Percentiles rank a stretch among this genome's conserved stretches.
phyloP scores from a whole-genome alignment of 73 alveolate species.

The Tetrahymena malaccensis region DNA sequence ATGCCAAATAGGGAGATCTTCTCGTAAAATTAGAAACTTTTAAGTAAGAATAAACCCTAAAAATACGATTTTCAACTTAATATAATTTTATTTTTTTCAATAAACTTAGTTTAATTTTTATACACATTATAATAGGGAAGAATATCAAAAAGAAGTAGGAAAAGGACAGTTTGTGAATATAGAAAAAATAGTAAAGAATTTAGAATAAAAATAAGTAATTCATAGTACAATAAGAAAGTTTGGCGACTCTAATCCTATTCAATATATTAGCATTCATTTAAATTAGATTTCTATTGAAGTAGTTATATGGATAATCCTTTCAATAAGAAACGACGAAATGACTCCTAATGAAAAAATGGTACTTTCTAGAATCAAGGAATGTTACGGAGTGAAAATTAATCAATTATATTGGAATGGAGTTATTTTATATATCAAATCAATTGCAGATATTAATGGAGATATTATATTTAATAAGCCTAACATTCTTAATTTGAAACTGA shows the following conservation, averaged over 20 bases:
- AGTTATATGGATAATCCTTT: slow-evolving; percentile 48
- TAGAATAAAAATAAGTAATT: background rate
- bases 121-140: background rate
- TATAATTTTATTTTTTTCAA: too few species aligned
- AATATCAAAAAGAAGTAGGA: background rate
- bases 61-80: too few species aligned
- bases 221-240: background rate
- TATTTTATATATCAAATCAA: slow-evolving; percentile 20
- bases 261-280: background rate
- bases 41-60: background rate
- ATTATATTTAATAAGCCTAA: slow-evolving; percentile 1
- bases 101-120: background rate
- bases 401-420: slow-evolving; percentile 57
- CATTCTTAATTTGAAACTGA: background rate
- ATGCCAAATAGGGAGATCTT: background rate
- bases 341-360: slow-evolving; percentile 70
- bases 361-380: slow-evolving; percentile 65
- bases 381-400: slow-evolving; percentile 56
- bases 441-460: slow-evolving; percentile 20
- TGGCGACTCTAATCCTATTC: background rate
- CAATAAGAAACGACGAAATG: slow-evolving; percentile 61
- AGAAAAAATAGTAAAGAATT: background rate
- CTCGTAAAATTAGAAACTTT: background rate
- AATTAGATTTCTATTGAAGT: background rate
- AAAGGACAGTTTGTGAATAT: background rate